Conservation (phyloP, 2,329 filamentous ascomycete genomes). For the Botryotinia convoluta region DNA sequence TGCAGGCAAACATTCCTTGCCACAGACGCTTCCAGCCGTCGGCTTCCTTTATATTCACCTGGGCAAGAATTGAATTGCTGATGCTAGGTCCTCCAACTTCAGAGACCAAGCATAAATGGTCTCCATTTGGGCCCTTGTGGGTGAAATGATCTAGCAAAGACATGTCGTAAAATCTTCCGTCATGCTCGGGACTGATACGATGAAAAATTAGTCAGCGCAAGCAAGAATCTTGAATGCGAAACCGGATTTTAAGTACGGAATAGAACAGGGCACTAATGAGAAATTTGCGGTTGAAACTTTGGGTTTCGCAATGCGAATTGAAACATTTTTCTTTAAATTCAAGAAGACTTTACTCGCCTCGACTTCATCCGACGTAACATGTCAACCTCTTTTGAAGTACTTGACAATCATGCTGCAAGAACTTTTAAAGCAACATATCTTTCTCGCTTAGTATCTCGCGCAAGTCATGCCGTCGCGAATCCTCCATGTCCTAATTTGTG, state of each 20-base stretch:
- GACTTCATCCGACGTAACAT: conserved; percentile 24
- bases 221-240: neutral
- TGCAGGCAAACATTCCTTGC: conserved; percentile 26
- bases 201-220: neutral
- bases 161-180: conserved; percentile 24
- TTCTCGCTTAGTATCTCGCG: conserved; percentile 32
- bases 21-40: conserved; percentile 25
- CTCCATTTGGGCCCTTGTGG: conserved; percentile 44
- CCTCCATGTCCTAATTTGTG: conserved; percentile 48
- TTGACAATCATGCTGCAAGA: conserved; percentile 23
- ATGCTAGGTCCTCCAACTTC: conserved; percentile 29
- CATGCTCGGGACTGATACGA: conserved; percentile 10
- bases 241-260: neutral
- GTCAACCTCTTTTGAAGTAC: conserved; percentile 25
- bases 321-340: neutral
- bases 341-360: neutral
- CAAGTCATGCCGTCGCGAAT: conserved; percentile 48
- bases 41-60: conserved; percentile 24
- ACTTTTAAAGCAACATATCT: conserved; percentile 30
- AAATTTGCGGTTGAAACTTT: neutral
- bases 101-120: conserved; percentile 44
- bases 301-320: neutral
- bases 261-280: neutral
- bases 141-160: conserved; percentile 30
- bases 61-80: conserved; percentile 28